Conservation (phyloP, 2,329 filamentous ascomycete species). For the Aschersonia sp. region DNA sequence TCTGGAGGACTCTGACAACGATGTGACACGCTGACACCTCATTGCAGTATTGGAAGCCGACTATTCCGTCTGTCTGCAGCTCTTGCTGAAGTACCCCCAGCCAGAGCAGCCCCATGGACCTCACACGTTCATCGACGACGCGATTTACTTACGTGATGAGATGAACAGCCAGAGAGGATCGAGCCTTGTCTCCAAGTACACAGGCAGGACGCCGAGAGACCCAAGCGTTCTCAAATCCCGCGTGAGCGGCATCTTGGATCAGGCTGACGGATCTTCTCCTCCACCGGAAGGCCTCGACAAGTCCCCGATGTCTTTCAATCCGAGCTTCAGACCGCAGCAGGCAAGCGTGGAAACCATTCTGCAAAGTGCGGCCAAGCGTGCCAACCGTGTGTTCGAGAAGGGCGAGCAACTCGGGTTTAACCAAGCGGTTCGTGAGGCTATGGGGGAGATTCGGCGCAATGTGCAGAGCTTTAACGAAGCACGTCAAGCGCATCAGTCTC, state of each 20-base stretch:
- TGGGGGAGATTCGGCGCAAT: conserved; percentile 67
- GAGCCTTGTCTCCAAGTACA: conserved; percentile 58
- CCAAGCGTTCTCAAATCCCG: conserved; percentile 2
- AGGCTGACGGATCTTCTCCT: conserved; percentile 20
- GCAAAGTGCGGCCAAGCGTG: conserved; percentile 62
- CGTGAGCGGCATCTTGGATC: conserved; percentile 20
- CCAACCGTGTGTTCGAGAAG: conserved; percentile 58
- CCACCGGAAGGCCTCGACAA: conserved; percentile 24
- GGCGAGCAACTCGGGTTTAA: conserved; percentile 69
- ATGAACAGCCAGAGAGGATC: conserved; percentile 47
- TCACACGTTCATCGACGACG: conserved; percentile 75
- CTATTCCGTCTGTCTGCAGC: conserved; percentile 70
- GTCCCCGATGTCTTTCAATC: conserved; percentile 31
- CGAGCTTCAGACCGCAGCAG: conserved; percentile 39
- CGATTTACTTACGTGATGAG: conserved; percentile 57
- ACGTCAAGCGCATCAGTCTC: conserved; percentile 25
- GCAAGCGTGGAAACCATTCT: conserved; percentile 55
- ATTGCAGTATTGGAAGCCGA: conserved; percentile 64
- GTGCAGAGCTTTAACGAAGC: conserved; percentile 52
- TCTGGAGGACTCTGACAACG: not conserved
- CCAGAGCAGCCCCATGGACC: conserved; percentile 49
- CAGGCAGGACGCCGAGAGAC: conserved; percentile 35
- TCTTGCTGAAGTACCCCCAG: conserved; percentile 72
- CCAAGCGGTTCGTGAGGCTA: conserved; percentile 65
- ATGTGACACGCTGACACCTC: conserved; percentile 9